Evolutionary conservation across 805 yeast species (phyloP).

Genomic region (Candida qinlingensis): DNA sequence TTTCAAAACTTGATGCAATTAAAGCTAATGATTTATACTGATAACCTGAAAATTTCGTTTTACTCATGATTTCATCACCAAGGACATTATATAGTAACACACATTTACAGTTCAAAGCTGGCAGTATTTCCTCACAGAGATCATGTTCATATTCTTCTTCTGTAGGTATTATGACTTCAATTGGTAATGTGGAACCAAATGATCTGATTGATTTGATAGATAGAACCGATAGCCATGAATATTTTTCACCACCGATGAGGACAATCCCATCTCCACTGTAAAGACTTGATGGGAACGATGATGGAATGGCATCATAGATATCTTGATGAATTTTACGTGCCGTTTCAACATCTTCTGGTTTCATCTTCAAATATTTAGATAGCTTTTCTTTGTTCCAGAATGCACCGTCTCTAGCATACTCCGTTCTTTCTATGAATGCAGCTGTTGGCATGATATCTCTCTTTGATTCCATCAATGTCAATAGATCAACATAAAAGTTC

Average conservation of each 20-base stretch:
- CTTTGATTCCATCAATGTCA: constrained; percentile 11
- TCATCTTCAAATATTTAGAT: constrained; percentile 4
- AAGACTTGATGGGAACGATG: constrained; percentile 3
- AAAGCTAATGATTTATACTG: constrained; percentile 72
- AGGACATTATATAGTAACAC: constrained; percentile 54
- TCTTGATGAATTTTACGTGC: constrained; percentile 4
- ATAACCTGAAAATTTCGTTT: constrained; percentile 52
- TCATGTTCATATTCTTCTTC: constrained; percentile 63
- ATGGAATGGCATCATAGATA: constrained; percentile 5
- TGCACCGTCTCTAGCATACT: constrained; percentile 38
- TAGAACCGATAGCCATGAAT: constrained; percentile 47
- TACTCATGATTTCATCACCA: constrained; percentile 47
- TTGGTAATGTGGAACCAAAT: constrained; percentile 52
- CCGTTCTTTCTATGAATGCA: constrained; percentile 27
- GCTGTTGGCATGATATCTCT: constrained; percentile 13
- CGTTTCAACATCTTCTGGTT: neutral
- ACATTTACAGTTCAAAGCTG: constrained; percentile 58
- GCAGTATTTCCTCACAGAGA: constrained; percentile 55
- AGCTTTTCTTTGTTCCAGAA: constrained; percentile 36
- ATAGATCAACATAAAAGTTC: constrained; percentile 11
- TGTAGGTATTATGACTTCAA: constrained; percentile 67
- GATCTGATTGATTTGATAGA: constrained; percentile 44
- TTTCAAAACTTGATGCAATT: constrained; percentile 70
- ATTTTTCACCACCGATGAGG: constrained; percentile 47
- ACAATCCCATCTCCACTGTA: constrained; percentile 20